Conservation (phyloP, 2,329 filamentous ascomycete species). For the Fusarium sp. region DNA sequence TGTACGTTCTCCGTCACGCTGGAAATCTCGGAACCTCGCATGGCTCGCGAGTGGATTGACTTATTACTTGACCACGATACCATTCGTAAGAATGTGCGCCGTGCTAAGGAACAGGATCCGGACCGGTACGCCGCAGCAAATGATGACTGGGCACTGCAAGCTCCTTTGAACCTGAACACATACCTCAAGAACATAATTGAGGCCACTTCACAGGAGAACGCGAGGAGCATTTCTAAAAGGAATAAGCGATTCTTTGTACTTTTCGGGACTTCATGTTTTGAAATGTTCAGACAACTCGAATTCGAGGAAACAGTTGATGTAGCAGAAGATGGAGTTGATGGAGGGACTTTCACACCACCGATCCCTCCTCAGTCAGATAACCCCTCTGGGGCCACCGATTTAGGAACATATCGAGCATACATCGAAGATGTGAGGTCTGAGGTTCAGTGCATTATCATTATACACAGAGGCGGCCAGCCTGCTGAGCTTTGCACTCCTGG, state of each 20-base stretch:
- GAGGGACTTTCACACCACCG: slow-evolving; percentile 49
- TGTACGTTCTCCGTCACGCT: slow-evolving; percentile 56
- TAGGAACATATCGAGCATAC: slow-evolving; percentile 55
- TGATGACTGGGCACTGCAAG: slow-evolving; percentile 51
- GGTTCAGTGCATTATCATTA: slow-evolving; percentile 55
- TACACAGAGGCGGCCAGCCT: slow-evolving; percentile 46
- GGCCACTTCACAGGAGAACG: slow-evolving; percentile 45
- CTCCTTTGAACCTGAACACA: slow-evolving; percentile 56
- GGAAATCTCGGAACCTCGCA: slow-evolving; percentile 59
- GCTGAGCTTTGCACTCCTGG: slow-evolving; percentile 45
- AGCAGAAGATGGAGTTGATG: slow-evolving; percentile 49
- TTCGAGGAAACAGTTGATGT: slow-evolving; percentile 54
- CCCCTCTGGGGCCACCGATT: slow-evolving; percentile 47
- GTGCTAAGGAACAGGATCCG: slow-evolving; percentile 55
- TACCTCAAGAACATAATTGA: slow-evolving; percentile 61
- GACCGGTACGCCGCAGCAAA: slow-evolving; percentile 56
- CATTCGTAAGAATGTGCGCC: slow-evolving; percentile 51
- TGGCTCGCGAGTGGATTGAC: slow-evolving; percentile 53
- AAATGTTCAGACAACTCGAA: slow-evolving; percentile 58
- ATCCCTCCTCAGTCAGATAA: slow-evolving; percentile 45
- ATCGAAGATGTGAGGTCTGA: slow-evolving; percentile 60
- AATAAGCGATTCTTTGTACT: slow-evolving; percentile 65
- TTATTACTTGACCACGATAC: slow-evolving; percentile 56
- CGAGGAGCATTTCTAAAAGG: slow-evolving; percentile 60
- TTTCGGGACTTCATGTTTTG: slow-evolving; percentile 59